These are phyloP conservation scores for Sarocladiaceae sp. DNA, from an alignment of 2,329 filamentous ascomycete genomes.

Conservation along the genomic window DNA sequence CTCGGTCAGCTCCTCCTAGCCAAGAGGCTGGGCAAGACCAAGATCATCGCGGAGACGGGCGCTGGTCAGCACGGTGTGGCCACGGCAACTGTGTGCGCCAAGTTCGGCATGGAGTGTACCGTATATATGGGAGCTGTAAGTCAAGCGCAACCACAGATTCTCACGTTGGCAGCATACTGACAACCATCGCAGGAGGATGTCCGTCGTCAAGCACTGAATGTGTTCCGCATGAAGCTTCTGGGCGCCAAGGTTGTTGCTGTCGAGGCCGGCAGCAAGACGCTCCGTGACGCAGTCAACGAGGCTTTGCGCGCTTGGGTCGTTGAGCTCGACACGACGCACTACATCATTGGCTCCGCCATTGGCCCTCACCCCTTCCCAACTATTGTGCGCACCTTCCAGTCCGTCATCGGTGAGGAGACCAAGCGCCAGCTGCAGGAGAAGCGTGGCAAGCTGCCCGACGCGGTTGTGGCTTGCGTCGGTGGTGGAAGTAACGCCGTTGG, in stretches of 20 bases:
- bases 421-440: conserved; percentile 83
- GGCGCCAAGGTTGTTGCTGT: conserved; percentile 90
- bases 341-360: conserved; percentile 96
- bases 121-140: conserved; percentile 88
- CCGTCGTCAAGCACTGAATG: conserved; percentile 89
- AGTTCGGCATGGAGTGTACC: conserved; percentile 96
- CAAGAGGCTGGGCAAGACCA: conserved; percentile 80
- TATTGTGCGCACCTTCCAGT: conserved; percentile 96
- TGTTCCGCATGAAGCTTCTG: conserved; percentile 96
- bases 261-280: conserved; percentile 78
- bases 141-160: conserved; percentile 10
- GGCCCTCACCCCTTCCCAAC: conserved; percentile 97
- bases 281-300: conserved; percentile 89
- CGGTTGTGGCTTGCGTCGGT: conserved; percentile 92
- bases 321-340: conserved; percentile 88
- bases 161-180: conserved; percentile 15
- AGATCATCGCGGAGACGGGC: conserved; percentile 96
- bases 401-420: conserved; percentile 90
- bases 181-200: conserved; percentile 65
- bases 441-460: conserved; percentile 85
- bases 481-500: conserved; percentile 92
- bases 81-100: conserved; percentile 93
- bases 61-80: conserved; percentile 97
- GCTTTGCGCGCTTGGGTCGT: conserved; percentile 92
- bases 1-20: conserved; percentile 88